These are phyloP conservation scores for Malassezia restricta DNA, from an alignment of 1,284 basidiomycete genomes.

Conservation along the genomic window DNA sequence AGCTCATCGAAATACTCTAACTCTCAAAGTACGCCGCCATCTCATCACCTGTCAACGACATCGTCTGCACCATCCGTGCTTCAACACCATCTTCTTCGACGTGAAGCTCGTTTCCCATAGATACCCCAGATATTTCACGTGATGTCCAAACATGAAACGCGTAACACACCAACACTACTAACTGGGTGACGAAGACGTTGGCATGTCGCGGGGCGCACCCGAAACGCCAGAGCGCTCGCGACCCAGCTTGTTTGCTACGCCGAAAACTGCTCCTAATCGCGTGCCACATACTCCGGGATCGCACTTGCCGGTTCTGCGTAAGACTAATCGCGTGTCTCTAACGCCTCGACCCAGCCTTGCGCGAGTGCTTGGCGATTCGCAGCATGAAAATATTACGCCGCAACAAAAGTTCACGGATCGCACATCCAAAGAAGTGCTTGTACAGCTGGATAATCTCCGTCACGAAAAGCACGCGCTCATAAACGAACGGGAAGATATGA, in stretches of 20 bases:
- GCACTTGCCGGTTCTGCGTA: slow-evolving; percentile 5
- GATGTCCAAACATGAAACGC: not conserved
- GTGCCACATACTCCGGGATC: slow-evolving; percentile 1
- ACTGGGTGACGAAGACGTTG: not conserved
- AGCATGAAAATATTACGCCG: slow-evolving; percentile 1
- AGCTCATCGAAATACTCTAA: not conserved
- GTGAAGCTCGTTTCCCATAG: slow-evolving; percentile 12
- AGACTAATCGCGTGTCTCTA: not conserved
- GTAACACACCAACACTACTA: not conserved
- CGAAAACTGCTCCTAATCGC: not conserved
- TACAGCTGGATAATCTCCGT: slow-evolving; percentile 3
- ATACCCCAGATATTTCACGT: not conserved
- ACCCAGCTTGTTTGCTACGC: not conserved
- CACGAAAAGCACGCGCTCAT: slow-evolving; percentile 10
- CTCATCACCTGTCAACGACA: not conserved
- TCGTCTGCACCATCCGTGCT: slow-evolving; percentile 10
- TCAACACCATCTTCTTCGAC: slow-evolving; percentile 5
- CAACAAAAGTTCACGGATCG: slow-evolving; percentile 8
- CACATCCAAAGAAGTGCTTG: not conserved
- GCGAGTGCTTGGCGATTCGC: not conserved
- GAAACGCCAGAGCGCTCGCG: slow-evolving; percentile 2
- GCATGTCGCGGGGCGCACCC: not conserved
- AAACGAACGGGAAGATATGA: slow-evolving; percentile 12
- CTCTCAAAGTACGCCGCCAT: not conserved
- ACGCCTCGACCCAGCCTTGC: slow-evolving; percentile 1